Percentiles rank a stretch among this genome's conserved stretches.
Evolutionary conservation across 768 basidiomycete species (phyloP).

Genomic region (Mycena capillaripes): DNA sequence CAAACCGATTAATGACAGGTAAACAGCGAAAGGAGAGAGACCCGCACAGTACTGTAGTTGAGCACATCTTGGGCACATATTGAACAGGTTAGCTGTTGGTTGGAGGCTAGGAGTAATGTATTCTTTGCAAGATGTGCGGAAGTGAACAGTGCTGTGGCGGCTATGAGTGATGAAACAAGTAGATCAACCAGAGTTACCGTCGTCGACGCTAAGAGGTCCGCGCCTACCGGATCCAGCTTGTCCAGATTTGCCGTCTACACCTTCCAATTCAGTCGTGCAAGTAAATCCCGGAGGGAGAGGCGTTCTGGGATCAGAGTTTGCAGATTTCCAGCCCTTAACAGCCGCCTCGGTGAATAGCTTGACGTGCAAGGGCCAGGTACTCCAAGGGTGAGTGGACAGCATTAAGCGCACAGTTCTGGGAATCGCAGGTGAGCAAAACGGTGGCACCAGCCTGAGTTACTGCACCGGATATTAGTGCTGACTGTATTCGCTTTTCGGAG

Average conservation of each 20-base stretch:
- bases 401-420: conserved; percentile 72
- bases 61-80: conserved; percentile 60
- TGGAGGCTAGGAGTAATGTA: conserved; percentile 54
- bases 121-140: conserved; percentile 64
- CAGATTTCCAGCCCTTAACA: conserved; percentile 64
- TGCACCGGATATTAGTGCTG: conserved; percentile 63
- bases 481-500: conserved; percentile 56
- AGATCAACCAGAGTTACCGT: conserved; percentile 56
- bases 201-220: conserved; percentile 70
- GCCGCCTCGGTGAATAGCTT: conserved; percentile 81
- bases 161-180: conserved; percentile 14
- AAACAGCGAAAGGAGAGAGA: conserved; percentile 20
- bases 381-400: conserved; percentile 77
- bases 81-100: conserved; percentile 55
- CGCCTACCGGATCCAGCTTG: conserved; percentile 65
- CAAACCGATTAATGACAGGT: conserved; percentile 5
- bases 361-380: conserved; percentile 79
- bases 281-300: conserved; percentile 68
- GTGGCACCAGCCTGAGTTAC: conserved; percentile 28
- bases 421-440: conserved; percentile 23
- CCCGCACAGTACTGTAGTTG: conserved; percentile 57
- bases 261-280: conserved; percentile 69
- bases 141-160: conserved; percentile 61
- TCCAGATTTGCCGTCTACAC: conserved; percentile 77
- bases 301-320: conserved; percentile 36